phyloP scores from a whole-genome alignment of 23 red algal genomes.

The Gracilaria gracilis region DNA sequence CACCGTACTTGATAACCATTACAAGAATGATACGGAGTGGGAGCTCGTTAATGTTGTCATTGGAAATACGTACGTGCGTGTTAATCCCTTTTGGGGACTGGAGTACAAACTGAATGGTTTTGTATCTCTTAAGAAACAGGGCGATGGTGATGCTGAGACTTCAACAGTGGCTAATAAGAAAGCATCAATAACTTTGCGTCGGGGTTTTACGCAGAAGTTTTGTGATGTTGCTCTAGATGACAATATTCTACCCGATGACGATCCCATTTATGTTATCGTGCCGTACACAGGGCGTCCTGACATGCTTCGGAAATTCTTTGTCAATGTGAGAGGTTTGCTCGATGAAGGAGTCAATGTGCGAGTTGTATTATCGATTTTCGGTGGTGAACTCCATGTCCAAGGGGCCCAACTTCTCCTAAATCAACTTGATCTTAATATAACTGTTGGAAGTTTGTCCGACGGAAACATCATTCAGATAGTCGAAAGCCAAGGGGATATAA shows the following conservation, averaged over 20 bases:
- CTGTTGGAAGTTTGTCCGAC: conserved; percentile 14
- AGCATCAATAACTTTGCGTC: conserved; percentile 34
- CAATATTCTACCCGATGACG: conserved; percentile 13
- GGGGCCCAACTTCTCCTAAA: conserved; percentile 17
- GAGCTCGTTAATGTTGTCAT: neutral
- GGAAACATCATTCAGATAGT: conserved; percentile 42
- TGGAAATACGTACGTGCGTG: conserved; percentile 34
- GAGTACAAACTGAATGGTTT: conserved; percentile 48
- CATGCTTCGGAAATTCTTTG: conserved; percentile 39
- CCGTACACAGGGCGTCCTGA: conserved; percentile 37
- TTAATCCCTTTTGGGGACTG: conserved; percentile 53
- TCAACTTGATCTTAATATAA: conserved; percentile 12
- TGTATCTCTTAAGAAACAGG: conserved; percentile 11
- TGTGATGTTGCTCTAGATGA: conserved; percentile 46
- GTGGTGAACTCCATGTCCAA: conserved; percentile 33
- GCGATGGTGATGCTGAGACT: neutral
- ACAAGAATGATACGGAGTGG: conserved; percentile 38
- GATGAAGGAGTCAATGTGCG: conserved; percentile 30
- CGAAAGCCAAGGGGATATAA: conserved; percentile 16
- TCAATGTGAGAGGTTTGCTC: conserved; percentile 28
- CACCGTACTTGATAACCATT: conserved; percentile 14
- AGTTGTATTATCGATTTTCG: conserved; percentile 33
- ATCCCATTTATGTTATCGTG: conserved; percentile 42
- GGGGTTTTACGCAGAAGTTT: conserved; percentile 64
- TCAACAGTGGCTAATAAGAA: neutral